Evolutionary conservation across 768 basidiomycete species (phyloP), one percentile per base, ranked within the genome.

Genomic region (Asterophora parasitica): DNA sequence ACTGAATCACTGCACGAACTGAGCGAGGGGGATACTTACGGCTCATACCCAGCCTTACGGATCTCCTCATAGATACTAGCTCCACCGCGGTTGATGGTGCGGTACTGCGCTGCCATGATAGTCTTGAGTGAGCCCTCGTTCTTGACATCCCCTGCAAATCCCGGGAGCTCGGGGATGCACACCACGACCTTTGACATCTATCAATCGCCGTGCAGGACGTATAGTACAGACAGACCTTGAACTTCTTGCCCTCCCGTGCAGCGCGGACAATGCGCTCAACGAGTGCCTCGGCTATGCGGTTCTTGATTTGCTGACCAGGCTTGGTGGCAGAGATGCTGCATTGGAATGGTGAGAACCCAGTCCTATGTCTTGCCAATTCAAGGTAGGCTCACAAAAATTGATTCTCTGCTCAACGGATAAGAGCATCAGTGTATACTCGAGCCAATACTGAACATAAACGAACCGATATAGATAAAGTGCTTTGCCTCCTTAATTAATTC

Each of bases 111-210:
- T n/a, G n/a, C n/a, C n/a, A n/a, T n/a, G 63, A 96, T 94, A 7
- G 71, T 87, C 71, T 87, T 83, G 47, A 92, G 56, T 1, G 83
- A 66, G 0, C 65, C 61, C 49, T 79, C 82, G 39, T 65, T 69
- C 69, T 83, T 87, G 62, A 96, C 74, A 61, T 92, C 81, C 2
- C 94, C 77, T 0, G 91, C 75, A 64, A 97, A 96, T 1, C 85
- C 93, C 12, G 94, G 94, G 1, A 96, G 75, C 61, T 95, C 93
- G 0, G 94, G 95, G 43, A 98, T 86, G 16, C 85, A 68, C 11
- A 98, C 79, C 42, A 95, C 72, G 43, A 96, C 88, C 88, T 92
- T n/a, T n/a, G n/a, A n/a, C n/a, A n/a, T n/a, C n/a, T n/a, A n/a
- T n/a, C n/a, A n/a, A n/a, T n/a, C n/a, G n/a, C n/a, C n/a, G n/a